phyloP scores from a whole-genome alignment of 148 eudicot species.

The Rhododendron kiyosumense region DNA sequence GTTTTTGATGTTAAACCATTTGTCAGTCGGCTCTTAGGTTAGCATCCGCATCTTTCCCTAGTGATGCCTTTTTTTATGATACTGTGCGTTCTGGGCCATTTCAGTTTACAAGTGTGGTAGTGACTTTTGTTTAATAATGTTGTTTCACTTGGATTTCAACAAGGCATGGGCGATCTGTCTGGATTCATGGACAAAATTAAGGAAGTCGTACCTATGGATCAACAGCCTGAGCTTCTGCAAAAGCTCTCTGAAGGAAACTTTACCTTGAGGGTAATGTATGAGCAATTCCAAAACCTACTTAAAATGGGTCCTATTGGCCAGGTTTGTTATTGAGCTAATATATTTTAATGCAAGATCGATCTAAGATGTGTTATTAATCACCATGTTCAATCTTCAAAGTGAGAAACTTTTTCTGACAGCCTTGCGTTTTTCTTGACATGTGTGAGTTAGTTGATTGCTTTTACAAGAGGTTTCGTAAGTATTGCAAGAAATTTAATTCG shows the following conservation, averaged over 20 bases:
- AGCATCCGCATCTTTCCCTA: slow-evolving; percentile 3
- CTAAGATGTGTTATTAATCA: not conserved
- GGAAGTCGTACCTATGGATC: slow-evolving; percentile 98
- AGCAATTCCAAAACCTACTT: slow-evolving; percentile 88
- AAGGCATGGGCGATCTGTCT: slow-evolving; percentile 98
- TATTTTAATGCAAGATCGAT: not conserved
- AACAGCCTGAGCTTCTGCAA: slow-evolving; percentile 98
- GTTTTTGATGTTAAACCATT: slow-evolving; percentile 96
- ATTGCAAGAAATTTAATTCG: not conserved
- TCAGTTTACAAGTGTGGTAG: not conserved
- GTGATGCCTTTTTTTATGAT: slow-evolving; percentile 3
- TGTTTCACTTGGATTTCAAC: slow-evolving; percentile 9
- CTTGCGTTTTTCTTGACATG: not conserved
- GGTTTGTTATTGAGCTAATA: slow-evolving; percentile 40
- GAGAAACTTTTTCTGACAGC: not conserved
- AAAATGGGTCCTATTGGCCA: slow-evolving; percentile 98
- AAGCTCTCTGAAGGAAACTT: slow-evolving; percentile 93
- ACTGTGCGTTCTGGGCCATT: not conserved
- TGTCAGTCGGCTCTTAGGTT: slow-evolving; percentile 97
- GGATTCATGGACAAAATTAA: slow-evolving; percentile 98
- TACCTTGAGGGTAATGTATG: slow-evolving; percentile 92
- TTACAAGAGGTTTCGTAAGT: not conserved
- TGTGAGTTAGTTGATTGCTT: not conserved
- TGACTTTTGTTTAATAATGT: not conserved
- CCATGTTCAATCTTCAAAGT: not conserved